These are phyloP conservation scores for Fusarium tjaetaba DNA, from an alignment of 2,329 filamentous ascomycete genomes.

Conservation along the genomic window DNA sequence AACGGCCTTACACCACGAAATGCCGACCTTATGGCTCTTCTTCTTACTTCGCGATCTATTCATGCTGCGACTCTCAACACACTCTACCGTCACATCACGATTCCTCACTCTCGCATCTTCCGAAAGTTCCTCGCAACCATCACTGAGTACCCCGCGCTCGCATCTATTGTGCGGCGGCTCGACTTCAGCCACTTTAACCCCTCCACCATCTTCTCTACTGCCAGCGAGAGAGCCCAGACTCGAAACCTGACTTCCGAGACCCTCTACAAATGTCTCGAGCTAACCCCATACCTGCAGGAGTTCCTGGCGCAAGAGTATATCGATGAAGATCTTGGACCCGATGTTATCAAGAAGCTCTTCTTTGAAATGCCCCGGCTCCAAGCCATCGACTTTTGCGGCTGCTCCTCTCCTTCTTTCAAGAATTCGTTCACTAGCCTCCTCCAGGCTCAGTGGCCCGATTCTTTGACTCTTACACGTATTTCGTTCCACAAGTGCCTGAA, in stretches of 20 bases:
- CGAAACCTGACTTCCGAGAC: slow-evolving; percentile 80
- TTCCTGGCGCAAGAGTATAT: slow-evolving; percentile 84
- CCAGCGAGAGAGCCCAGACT: slow-evolving; percentile 77
- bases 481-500: slow-evolving; percentile 83
- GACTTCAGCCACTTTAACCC: slow-evolving; percentile 91
- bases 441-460: slow-evolving; percentile 60
- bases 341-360: slow-evolving; percentile 76
- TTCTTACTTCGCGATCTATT: slow-evolving; percentile 79
- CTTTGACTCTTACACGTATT: slow-evolving; percentile 71
- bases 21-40: slow-evolving; percentile 78
- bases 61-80: slow-evolving; percentile 78
- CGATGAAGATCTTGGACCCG: slow-evolving; percentile 76
- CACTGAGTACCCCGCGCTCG: slow-evolving; percentile 71
- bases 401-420: slow-evolving; percentile 74
- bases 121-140: slow-evolving; percentile 81
- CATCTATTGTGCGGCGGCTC: slow-evolving; percentile 78
- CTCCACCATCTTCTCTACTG: slow-evolving; percentile 78
- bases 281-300: slow-evolving; percentile 79
- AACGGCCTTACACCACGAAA: slow-evolving; percentile 81
- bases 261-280: slow-evolving; percentile 74
- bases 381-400: slow-evolving; percentile 81
- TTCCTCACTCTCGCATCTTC: slow-evolving; percentile 85
- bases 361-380: slow-evolving; percentile 70
- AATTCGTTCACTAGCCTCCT: slow-evolving; percentile 69
- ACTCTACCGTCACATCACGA: slow-evolving; percentile 81